Evolutionary conservation across 768 basidiomycete species (phyloP).

Genomic region (Chlorophyllum brunneum): DNA sequence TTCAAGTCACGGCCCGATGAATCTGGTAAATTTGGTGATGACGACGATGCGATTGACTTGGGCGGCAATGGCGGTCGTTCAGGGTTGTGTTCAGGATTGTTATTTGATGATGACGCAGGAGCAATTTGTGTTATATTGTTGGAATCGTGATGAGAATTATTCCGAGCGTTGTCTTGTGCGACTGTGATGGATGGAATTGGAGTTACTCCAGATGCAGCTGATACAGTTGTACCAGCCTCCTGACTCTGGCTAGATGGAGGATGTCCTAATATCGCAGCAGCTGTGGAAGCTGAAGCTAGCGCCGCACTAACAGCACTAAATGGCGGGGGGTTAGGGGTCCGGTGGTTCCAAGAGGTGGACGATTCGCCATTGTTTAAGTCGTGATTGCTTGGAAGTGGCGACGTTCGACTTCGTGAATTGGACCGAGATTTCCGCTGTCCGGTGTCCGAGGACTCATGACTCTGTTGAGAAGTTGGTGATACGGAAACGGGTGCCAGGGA

Average conservation of each 20-base stretch:
- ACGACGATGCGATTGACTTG: constrained; percentile 5
- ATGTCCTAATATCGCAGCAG: constrained; percentile 34
- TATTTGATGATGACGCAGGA: constrained; percentile 1
- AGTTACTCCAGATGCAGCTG: constrained; percentile 3
- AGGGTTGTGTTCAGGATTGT: background rate
- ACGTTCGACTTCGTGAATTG: constrained; percentile 34
- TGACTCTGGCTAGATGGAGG: constrained; percentile 13
- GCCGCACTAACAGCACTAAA: constrained; percentile 44
- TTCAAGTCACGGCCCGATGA: constrained; percentile 7
- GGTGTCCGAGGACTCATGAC: constrained; percentile 19
- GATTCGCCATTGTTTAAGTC: constrained; percentile 25
- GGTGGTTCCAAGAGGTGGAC: constrained; percentile 29
- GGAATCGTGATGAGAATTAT: constrained; percentile 1
- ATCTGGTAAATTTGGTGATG: constrained; percentile 14
- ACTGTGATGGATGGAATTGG: background rate
- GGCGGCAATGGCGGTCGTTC: background rate
- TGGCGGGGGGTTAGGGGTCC: constrained; percentile 34
- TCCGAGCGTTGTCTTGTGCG: background rate
- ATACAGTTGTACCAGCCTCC: constrained; percentile 9
- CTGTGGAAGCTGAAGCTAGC: constrained; percentile 42
- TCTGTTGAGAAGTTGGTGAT: constrained; percentile 17
- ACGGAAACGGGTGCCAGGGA: constrained; percentile 19
- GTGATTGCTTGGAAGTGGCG: constrained; percentile 24
- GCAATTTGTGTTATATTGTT: background rate
- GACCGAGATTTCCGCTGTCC: constrained; percentile 28